phyloP scores from a whole-genome alignment of 768 basidiomycete genomes.

The Exidia glandulosa region DNA sequence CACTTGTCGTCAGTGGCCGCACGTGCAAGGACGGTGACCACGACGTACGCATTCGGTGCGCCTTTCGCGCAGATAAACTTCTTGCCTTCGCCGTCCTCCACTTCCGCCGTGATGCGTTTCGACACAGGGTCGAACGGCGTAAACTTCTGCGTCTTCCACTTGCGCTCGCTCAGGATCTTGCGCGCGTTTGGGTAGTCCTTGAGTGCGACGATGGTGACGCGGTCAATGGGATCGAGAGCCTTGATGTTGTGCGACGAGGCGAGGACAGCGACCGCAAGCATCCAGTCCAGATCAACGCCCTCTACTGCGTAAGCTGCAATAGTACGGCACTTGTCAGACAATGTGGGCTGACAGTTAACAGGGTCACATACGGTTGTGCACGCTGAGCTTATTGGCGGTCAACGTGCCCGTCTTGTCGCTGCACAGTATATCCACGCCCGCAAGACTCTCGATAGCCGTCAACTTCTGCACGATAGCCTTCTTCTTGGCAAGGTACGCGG shows the following conservation, averaged over 20 bases:
- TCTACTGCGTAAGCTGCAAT: background rate
- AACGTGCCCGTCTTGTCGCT: conserved; percentile 36
- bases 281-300: conserved; percentile 16
- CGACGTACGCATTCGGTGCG: conserved; percentile 29
- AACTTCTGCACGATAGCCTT: conserved; percentile 39
- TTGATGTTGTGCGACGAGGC: conserved; percentile 38
- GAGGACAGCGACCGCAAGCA: conserved; percentile 31
- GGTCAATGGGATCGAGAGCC: conserved; percentile 37
- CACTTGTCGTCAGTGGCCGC: background rate
- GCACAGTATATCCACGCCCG: conserved; percentile 37
- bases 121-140: conserved; percentile 40
- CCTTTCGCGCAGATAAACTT: conserved; percentile 33
- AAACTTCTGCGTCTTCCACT: conserved; percentile 37
- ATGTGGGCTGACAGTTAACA: background rate
- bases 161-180: conserved; percentile 25
- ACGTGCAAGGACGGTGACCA: background rate
- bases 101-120: conserved; percentile 39
- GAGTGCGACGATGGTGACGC: conserved; percentile 32
- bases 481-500: conserved; percentile 30
- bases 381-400: conserved; percentile 37
- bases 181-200: conserved; percentile 36
- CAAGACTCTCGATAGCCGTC: conserved; percentile 39
- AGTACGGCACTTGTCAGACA: background rate
- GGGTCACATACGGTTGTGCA: conserved; percentile 21
- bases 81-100: conserved; percentile 30